A percentile compares a stretch with the other conserved stretches of the same genome.
These are phyloP conservation scores for Nicotiana rustica DNA, from an alignment of 305 asterid genomes.

Conservation along the genomic window DNA sequence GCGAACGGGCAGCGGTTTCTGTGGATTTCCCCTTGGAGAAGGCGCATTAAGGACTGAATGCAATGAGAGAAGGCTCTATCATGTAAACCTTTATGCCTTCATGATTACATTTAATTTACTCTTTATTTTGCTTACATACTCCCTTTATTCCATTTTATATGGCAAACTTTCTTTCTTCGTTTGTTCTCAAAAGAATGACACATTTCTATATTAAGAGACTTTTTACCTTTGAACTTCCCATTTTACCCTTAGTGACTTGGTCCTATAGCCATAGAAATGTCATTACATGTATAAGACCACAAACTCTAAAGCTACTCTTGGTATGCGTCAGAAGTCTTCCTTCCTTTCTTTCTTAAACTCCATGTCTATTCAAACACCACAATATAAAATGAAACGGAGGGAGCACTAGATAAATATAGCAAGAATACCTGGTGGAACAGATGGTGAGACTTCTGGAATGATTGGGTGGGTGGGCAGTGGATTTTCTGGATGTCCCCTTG, in stretches of 20 bases:
- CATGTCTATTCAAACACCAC: conserved; percentile 27
- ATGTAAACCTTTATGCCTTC: background rate
- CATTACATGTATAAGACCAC: background rate
- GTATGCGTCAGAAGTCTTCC: background rate
- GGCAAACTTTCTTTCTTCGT: conserved; percentile 10
- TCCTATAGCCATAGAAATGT: background rate
- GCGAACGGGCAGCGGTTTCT: conserved; percentile 53
- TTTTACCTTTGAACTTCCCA: background rate
- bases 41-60: conserved; percentile 54
- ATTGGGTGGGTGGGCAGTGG: conserved; percentile 42
- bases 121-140: conserved; percentile 1
- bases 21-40: conserved; percentile 48
- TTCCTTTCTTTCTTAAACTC: background rate
- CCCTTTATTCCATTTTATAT: conserved; percentile 22
- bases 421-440: conserved; percentile 68
- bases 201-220: background rate
- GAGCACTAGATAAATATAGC: conserved; percentile 28
- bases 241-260: conserved; percentile 11
- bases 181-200: background rate
- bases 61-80: conserved; percentile 21
- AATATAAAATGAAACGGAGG: background rate
- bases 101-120: conserved; percentile 12
- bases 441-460: conserved; percentile 53
- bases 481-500: conserved; percentile 50
- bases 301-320: conserved; percentile 1